Evolutionary conservation across 805 yeast genomes (phyloP), one percentile per base, ranked within the genome.

Genomic region (Schwanniomyces polymorphus): DNA sequence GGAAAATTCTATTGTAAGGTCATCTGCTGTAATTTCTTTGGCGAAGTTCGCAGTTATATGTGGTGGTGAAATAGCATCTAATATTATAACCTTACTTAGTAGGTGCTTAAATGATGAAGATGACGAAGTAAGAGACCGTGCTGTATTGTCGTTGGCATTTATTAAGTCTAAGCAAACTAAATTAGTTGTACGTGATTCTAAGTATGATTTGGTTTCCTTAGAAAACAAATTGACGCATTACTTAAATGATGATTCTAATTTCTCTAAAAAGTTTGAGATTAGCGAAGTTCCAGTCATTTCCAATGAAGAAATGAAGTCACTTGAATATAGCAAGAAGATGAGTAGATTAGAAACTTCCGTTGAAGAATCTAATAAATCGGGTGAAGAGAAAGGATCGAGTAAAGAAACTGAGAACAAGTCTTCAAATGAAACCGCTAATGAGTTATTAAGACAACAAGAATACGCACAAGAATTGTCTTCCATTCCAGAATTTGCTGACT

Each of bases 61-160:
- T 47, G 95, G 91, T 55, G 80, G 79, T 12, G 75, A 78, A 25
- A 80, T 91, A 51, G 73, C 80, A 45, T 76, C 78, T 52, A 86
- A 91, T 45, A 87, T 92, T 57, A 78, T 78, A 56, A 86, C 87
- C 50, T 77, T 94, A 57, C 79, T 94, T 56, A 77, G 78, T 50
- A 84, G 97, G 72, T 90, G 96, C 56, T 79, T 91, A 54, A 87
- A 81, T 54, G 99, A 92, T 67, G 80, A 77, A 39, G 97, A 92
- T 65, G 99, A 92, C 68, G 99, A 92, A 70, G 99, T 94, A 28
- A 89, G 99, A 75, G 99, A 92, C 65, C 85, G 99, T 65, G 97
- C 99, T 8, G 87, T 96, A 2, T 75, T 92, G 56, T 85, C 96
- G 1, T 77, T 92, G 61, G 79, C 82, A 53, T 81, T 91, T 51